Evolutionary conservation across 768 basidiomycete species (phyloP), one percentile per base, ranked within the genome.

Genomic region (Phanerochaete carnosa): DNA sequence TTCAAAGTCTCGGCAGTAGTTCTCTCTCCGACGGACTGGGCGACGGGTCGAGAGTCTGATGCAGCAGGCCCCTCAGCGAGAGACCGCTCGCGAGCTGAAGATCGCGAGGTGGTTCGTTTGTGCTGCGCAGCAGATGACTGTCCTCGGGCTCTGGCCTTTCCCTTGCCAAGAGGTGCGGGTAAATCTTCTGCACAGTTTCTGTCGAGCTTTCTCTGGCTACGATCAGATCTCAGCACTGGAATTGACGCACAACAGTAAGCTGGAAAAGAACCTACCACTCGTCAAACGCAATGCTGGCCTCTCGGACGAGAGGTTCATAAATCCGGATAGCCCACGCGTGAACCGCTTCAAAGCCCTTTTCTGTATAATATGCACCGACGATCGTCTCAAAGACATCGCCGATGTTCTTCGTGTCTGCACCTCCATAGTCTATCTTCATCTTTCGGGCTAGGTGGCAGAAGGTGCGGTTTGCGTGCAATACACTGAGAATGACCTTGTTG

Each of bases 381-480:
- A 80, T 74, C 11, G 77, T 75, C 64, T 82, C 80, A 63, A 80
- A 79, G 7, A 79, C 72, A 63, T 82, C 82, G 16, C 79, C 81
- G 8, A 70, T 76, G 19, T 69, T 70, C 66, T 80, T 82, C 15
- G 70, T 62, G 50, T 58, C 57, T 61, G 46, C 11, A 52, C 64
- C 57, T 29, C 65, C 2, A 64, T 66, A 26, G 63, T 63, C 54
- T 52, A 68, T 58, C 46, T 69, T 68, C 54, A 73, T 60, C 60
- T 69, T 70, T 57, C 69, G 68, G 12, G 70, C 69, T 6, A 73
- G 59, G 32, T 64, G 59, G 13, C 68, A 68, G 58, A 71, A 69
- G 5, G 67, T 66, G 22, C 58, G 56, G 49, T 73, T 73, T n/a
- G 69, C 68, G 35, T 68, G 68, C n/a, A 73, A 58, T 3, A 64